Base-by-base conservation (phyloP, 805 yeast species). In the Ogataea polymorpha region DNA sequence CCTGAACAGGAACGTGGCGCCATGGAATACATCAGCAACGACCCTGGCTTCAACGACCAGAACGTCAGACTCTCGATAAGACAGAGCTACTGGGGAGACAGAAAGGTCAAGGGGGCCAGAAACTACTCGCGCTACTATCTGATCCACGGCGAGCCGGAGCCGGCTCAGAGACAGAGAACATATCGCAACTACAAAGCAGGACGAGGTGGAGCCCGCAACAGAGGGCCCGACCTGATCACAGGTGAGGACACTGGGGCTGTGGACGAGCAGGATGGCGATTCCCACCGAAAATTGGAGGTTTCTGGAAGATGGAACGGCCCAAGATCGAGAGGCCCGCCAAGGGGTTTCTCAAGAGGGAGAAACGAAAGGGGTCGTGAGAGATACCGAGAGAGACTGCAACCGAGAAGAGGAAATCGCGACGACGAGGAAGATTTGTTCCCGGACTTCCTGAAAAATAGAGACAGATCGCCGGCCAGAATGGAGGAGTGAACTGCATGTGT, bases 91-190 rank as follows among this genome's bases (percentile, higher is more conserved):
- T 66, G 61, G 35, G 63, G 72, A 2, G 91, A 83, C 59, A 65
- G 67, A 33, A 83, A 83, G 50, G 72, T 72, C 12, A 67, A 67
- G 40, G 76, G 77, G 45, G 80, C 88, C 8, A 66, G 75, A 16
- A 74, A 68, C 11, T 72, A 71, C 39, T 80, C 86, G 15, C 61
- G 85, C 28, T 83, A 81, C 61, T 83, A 83, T 62, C 64, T 80
- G 42, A 55, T 79, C 13, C 82, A 83, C 49, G 91, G 91, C 3
- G 89, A 80, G 55, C 91, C 89, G 3, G 77, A 77, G 11, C 42
- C 41, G 13, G 44, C 56, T 64, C 55, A 65, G 51, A 53, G 73
- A 45, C 23, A 46, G 17, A 35, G 40, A 17, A 37, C 37, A 10
- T 23, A 34, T 20, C 38, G 53, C 12, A 37, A 29, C 35, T 47